Evolutionary conservation across 2,329 filamentous ascomycete genomes (phyloP).

Genomic region (Neurospora sp.): DNA sequence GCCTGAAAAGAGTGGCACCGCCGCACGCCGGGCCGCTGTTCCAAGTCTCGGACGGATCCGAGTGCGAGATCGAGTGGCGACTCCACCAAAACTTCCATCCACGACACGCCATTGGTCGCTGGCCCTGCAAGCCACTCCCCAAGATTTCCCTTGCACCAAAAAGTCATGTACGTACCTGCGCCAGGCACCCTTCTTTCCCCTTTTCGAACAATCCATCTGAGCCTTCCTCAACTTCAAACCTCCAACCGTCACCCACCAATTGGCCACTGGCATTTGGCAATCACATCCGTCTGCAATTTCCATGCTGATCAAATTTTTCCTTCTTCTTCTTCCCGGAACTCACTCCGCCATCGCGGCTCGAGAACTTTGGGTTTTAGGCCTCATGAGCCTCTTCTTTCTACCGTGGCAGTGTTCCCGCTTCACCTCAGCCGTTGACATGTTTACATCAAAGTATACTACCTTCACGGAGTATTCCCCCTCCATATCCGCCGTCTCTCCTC

Average conservation of each 20-base stretch:
- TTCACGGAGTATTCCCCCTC: not conserved
- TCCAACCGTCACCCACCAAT: not conserved
- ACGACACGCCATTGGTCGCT: not conserved
- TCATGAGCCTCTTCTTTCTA: not conserved
- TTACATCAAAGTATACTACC: not conserved
- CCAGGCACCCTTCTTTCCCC: not conserved
- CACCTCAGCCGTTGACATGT: not conserved
- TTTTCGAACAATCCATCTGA: not conserved
- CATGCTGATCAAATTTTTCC: not conserved
- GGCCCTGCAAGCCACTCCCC: not conserved
- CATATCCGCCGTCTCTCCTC: not conserved
- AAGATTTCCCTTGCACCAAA: not conserved
- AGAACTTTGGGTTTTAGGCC: not conserved
- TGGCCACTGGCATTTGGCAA: not conserved
- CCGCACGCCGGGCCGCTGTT: slow-evolving; percentile 20
- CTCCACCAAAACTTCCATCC: not conserved
- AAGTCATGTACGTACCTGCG: not conserved
- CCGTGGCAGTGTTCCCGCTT: not conserved
- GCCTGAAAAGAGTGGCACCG: slow-evolving; percentile 19
- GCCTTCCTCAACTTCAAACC: not conserved
- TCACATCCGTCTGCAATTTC: not conserved
- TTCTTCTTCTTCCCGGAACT: not conserved
- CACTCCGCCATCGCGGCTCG: not conserved
- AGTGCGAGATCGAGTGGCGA: not conserved
- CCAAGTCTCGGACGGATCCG: slow-evolving; percentile 6